Base-by-base conservation (phyloP, 2,329 filamentous ascomycete genomes). In the Bipolaris bicolor region DNA sequence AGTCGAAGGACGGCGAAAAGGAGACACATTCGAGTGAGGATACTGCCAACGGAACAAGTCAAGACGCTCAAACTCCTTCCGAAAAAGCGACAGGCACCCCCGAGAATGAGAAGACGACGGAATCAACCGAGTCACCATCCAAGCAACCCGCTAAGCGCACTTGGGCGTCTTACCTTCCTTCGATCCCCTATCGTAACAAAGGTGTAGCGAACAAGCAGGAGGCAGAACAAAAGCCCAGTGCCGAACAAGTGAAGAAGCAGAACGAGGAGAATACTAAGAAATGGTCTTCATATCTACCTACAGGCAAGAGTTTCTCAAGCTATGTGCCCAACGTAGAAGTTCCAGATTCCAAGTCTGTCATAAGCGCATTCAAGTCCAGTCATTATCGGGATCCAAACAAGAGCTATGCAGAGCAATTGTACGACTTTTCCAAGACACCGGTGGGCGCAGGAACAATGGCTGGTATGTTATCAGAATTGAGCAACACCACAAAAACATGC, bases 391-490 rank as follows among this genome's bases (percentile, higher is more conserved):
- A 83, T 57, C 78, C 77, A 2, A 79, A 74, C 50, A 83, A 83
- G 64, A 78, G 78, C 43, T 81, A 81, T 58, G 72, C 80, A 4
- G 79, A 82, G 62, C 81, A 83, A 60, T 67, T 83, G 13, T 79
- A 80, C 55, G 80, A 81, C 55, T 82, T 83, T 58, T 80, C 78
- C 0, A 80, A 81, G 62, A 83, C 81, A 6, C 81, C 81, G 4
- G 80, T 83, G 3, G 81, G 81, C 13, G 81, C 80, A 37, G 80
- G 79, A 37, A 77, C 77, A 3, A 63, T 79, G 33, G 76, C 76
- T 47, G 77, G 77, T 78, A 69, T 58, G 70, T 60, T 13, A 41
- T 11, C 9, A 2, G 7, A 15, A n/a, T 3, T 49, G 40, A 6
- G 10, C 9, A 5, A n/a, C 31, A 10, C 10, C 6, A 49, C 22